phyloP scores from a whole-genome alignment of 177 flowering plant species.

The Vitis hybrid region DNA sequence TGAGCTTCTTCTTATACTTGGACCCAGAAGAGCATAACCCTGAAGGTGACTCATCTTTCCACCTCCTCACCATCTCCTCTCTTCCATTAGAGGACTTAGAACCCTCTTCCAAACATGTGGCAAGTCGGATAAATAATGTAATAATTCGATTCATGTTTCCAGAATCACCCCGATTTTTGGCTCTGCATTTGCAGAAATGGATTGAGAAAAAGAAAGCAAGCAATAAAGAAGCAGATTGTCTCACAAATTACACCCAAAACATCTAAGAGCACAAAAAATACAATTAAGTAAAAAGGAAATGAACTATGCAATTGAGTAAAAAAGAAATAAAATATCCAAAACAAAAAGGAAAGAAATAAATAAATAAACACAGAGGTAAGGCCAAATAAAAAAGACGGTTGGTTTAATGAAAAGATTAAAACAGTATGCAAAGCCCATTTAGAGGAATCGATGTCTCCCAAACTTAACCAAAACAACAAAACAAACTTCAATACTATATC shows the following conservation, averaged over 20 bases:
- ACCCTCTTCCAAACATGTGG: constrained; percentile 59
- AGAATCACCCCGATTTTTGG: constrained; percentile 64
- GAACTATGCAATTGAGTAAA: too few relatives aligned
- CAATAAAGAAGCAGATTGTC: constrained; percentile 1
- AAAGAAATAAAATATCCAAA: background rate
- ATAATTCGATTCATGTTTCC: constrained; percentile 72
- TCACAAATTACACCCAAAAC: background rate
- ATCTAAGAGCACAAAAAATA: background rate
- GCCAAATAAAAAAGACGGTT: background rate
- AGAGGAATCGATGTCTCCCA: background rate
- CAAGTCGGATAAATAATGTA: constrained; percentile 64
- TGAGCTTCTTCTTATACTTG: constrained; percentile 62
- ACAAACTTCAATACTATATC: background rate
- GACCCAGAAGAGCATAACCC: constrained; percentile 44
- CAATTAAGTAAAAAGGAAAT: too few relatives aligned
- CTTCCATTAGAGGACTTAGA: constrained; percentile 45
- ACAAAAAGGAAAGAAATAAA: background rate
- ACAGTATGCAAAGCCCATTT: background rate
- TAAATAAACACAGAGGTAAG: background rate
- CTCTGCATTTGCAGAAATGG: constrained; percentile 38
- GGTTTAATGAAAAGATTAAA: background rate
- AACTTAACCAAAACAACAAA: background rate
- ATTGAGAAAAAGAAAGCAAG: background rate
- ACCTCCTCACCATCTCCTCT: constrained; percentile 53
- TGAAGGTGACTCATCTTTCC: constrained; percentile 54